phyloP scores from a whole-genome alignment of 2,329 filamentous ascomycete genomes.

The Epicoccum nigrum region DNA sequence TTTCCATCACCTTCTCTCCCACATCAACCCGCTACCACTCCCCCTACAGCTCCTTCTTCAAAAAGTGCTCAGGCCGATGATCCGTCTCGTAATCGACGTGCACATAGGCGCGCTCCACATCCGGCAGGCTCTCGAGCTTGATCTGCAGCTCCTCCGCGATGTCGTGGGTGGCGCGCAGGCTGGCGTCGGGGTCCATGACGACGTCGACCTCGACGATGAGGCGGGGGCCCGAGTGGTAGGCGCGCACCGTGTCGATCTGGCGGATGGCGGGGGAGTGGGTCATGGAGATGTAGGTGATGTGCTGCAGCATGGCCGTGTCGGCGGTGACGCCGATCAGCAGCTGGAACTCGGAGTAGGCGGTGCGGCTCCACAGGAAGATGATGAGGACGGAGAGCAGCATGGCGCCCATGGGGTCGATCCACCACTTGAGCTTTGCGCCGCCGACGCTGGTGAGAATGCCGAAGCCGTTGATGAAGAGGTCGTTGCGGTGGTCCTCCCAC shows the following conservation, averaged over 20 bases:
- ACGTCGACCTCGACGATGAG: constrained; percentile 96
- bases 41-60: constrained; percentile 66
- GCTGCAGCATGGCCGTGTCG: constrained; percentile 82
- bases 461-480: constrained; percentile 94
- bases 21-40: neutral
- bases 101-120: constrained; percentile 92
- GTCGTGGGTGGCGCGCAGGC: constrained; percentile 83
- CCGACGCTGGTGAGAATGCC: constrained; percentile 91
- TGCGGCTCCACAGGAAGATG: constrained; percentile 79
- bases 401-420: constrained; percentile 92
- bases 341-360: constrained; percentile 87
- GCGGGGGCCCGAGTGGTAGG: constrained; percentile 87
- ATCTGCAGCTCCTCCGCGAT: constrained; percentile 92
- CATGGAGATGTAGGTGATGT: constrained; percentile 93
- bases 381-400: constrained; percentile 82
- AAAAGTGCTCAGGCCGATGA: constrained; percentile 84
- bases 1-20: neutral
- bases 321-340: constrained; percentile 89
- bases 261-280: constrained; percentile 81
- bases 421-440: constrained; percentile 87
- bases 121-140: constrained; percentile 88
- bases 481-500: constrained; percentile 97
- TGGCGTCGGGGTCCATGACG: constrained; percentile 81
- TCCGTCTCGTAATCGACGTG: constrained; percentile 98
- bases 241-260: constrained; percentile 92